phyloP scores from a whole-genome alignment of 2,329 filamentous ascomycete species.

The Trichophyton schoenleinii region DNA sequence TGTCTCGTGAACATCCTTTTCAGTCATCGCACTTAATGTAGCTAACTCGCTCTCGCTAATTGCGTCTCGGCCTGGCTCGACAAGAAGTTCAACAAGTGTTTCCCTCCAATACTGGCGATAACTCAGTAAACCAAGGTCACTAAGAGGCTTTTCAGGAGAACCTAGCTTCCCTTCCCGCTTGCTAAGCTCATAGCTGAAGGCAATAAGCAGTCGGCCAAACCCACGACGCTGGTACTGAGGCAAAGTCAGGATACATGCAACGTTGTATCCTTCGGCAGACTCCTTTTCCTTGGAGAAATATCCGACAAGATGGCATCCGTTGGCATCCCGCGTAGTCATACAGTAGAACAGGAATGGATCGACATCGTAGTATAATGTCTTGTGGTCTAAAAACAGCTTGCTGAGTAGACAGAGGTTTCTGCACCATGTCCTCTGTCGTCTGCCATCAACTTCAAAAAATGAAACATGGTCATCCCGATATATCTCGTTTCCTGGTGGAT shows the following conservation, averaged over 20 bases:
- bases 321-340: slow-evolving; percentile 83
- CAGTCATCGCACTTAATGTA: slow-evolving; percentile 77
- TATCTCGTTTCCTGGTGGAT: slow-evolving; percentile 95
- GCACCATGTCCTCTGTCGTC: slow-evolving; percentile 96
- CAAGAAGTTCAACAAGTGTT: slow-evolving; percentile 75
- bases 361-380: slow-evolving; percentile 95
- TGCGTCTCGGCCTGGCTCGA: slow-evolving; percentile 51
- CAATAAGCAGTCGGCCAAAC: slow-evolving; percentile 83
- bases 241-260: slow-evolving; percentile 92
- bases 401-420: slow-evolving; percentile 92
- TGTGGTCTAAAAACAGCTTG: slow-evolving; percentile 95
- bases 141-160: slow-evolving; percentile 91
- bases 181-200: slow-evolving; percentile 93
- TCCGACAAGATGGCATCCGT: slow-evolving; percentile 93
- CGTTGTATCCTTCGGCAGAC: slow-evolving; percentile 90
- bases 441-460: slow-evolving; percentile 94
- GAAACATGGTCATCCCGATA: slow-evolving; percentile 84
- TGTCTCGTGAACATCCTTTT: slow-evolving; percentile 89
- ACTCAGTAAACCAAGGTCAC: slow-evolving; percentile 80
- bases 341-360: slow-evolving; percentile 97
- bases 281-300: slow-evolving; percentile 99
- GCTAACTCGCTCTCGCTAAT: slow-evolving; percentile 81
- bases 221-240: slow-evolving; percentile 94
- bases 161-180: slow-evolving; percentile 92
- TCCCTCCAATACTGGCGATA: slow-evolving; percentile 98